These are phyloP conservation scores for Ceratonia siliqua DNA, from an alignment of 306 rosid genomes.

Conservation along the genomic window DNA sequence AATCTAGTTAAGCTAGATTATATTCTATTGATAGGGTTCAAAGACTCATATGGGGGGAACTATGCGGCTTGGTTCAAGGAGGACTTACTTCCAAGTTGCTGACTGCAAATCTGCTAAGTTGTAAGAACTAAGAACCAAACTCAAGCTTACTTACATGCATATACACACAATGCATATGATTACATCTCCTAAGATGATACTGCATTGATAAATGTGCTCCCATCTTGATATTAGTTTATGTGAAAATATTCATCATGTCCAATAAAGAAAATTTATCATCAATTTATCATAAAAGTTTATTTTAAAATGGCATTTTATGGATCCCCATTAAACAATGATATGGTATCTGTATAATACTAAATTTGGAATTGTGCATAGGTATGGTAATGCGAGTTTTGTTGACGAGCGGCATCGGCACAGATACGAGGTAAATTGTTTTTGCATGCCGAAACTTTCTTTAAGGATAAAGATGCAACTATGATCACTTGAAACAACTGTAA, in stretches of 20 bases:
- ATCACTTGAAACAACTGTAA: slow-evolving; percentile 4
- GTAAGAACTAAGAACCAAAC: slow-evolving; percentile 51
- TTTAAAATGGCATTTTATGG: not conserved
- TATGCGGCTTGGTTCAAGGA: slow-evolving; percentile 94
- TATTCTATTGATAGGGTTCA: slow-evolving; percentile 63
- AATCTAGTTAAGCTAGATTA: slow-evolving; percentile 24
- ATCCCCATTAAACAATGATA: not conserved
- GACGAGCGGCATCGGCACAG: slow-evolving; percentile 86
- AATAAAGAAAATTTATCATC: not conserved
- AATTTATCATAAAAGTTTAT: not conserved
- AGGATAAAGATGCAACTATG: not conserved
- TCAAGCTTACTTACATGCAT: slow-evolving; percentile 1
- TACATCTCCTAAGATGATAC: slow-evolving; percentile 3
- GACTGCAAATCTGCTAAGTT: slow-evolving; percentile 80
- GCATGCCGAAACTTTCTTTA: slow-evolving; percentile 3
- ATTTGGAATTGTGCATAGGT: slow-evolving; percentile 47
- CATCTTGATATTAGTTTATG: not conserved
- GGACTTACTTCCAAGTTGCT: slow-evolving; percentile 62
- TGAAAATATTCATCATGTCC: not conserved
- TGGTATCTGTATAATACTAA: not conserved
- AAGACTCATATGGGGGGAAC: slow-evolving; percentile 96
- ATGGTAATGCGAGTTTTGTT: slow-evolving; percentile 52
- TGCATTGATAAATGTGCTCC: not conserved
- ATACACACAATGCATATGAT: not conserved
- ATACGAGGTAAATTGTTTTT: slow-evolving; percentile 64